Percentiles rank a stretch among this genome's conserved stretches.
Conservation (phyloP, 345 rosid species). For the Melaleuca alternifolia region DNA sequence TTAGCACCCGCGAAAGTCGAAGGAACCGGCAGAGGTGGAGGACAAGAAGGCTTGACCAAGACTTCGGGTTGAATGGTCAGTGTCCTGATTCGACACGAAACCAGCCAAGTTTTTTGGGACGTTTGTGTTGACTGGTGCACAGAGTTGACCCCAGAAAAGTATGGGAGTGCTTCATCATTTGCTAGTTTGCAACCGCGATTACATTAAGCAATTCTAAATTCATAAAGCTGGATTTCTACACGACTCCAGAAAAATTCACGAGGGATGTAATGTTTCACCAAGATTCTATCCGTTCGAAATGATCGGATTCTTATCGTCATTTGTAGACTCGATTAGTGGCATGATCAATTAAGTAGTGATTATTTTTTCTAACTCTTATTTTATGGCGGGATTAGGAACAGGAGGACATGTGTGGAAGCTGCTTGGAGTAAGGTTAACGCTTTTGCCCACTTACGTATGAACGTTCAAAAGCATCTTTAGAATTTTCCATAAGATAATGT, state of each 20-base stretch:
- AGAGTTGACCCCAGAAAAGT: neutral
- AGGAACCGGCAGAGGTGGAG: neutral
- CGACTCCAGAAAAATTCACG: fast-evolving
- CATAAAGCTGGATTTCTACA: fast-evolving
- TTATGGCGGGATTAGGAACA: neutral
- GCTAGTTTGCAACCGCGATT: neutral
- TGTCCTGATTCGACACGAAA: neutral
- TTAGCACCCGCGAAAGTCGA: neutral
- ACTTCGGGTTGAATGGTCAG: neutral
- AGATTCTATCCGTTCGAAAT: neutral
- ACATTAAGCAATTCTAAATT: neutral
- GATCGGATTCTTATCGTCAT: neutral
- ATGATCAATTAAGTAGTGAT: neutral
- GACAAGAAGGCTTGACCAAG: neutral
- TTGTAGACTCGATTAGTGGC: fast-evolving
- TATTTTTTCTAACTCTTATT: neutral
- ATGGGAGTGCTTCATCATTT: neutral
- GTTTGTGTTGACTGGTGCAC: neutral
- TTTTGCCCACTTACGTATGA: neutral
- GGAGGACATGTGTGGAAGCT: neutral
- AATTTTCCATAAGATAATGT: neutral
- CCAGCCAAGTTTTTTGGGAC: neutral
- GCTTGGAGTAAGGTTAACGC: neutral
- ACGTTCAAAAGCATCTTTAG: neutral
- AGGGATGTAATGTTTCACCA: fast-evolving